Evolutionary conservation across 192 early-diverging fungal species (phyloP), one percentile per base, ranked within the genome.

Genomic region (Entophlyctis helioformis): DNA sequence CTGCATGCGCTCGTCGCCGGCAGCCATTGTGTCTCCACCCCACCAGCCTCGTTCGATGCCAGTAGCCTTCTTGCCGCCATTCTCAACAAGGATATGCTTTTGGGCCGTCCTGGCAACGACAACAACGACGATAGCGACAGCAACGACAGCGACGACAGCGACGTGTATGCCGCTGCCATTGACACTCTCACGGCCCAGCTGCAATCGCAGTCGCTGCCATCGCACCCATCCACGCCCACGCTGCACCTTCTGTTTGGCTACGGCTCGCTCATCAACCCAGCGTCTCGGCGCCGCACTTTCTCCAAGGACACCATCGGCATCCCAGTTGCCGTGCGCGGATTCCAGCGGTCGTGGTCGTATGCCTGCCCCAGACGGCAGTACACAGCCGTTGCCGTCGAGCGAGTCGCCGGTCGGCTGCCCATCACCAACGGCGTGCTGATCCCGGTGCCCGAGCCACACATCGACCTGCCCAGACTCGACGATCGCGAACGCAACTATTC

Each of bases 381-480:
- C 51, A 72, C 70, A 3, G 70, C 70, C 27, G 63, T 72, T 15
- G 48, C 40, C 24, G 58, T 72, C 40, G 23, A 24, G 3, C 52
- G 52, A 33, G 26, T 35, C 36, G 28, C n/a, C 18, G 11, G 9
- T 4, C 8, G 16, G 13, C 15, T 29, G 12, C 20, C 43, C 22
- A 4, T 11, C 3, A 54, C 50, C 48, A 72, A 72, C 43, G 70
- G 70, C 46, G 70, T 72, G 10, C 52, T 72, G 1, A 53, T 69
- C 27, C 56, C 48, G 1, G 19, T 67, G 19, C 9, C 44, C n/a
- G 22, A 28, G 1, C 59, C 48, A 13, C 16, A 40, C 1, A 34
- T 21, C 16, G 59, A 61, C 9, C 44, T 69, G 12, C 34, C 39
- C 25, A 8, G 15, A 1, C 44, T 72, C n/a, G 70, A 72, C 36